Evolutionary conservation across 306 rosid species (phyloP).

Genomic region (Elaeagnus macrophylla): DNA sequence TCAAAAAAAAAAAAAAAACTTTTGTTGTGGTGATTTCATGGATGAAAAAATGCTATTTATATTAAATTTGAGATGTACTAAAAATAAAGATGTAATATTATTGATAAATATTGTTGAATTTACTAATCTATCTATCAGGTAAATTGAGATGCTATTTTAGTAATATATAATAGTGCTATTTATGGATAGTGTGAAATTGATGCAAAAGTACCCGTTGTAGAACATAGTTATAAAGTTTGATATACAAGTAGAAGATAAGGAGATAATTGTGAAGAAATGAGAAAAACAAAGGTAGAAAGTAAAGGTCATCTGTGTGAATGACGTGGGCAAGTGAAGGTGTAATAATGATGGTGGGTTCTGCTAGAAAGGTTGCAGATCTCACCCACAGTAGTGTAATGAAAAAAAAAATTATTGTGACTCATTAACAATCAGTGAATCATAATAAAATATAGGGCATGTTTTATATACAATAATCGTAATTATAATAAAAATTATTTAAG

Average conservation of each 20-base stretch:
- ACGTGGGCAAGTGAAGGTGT: conserved; percentile 21
- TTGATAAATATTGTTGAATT: too few relatives aligned
- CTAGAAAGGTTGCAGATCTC: conserved; percentile 50
- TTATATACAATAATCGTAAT: background rate
- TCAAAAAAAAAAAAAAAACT: too few relatives aligned
- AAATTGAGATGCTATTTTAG: too few relatives aligned
- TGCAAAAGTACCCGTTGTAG: conserved; percentile 36
- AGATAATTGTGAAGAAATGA: conserved; percentile 16
- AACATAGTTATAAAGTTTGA: conserved; percentile 30
- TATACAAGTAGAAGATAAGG: conserved; percentile 20
- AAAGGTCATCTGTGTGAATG: conserved; percentile 30
- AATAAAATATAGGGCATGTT: conserved; percentile 15
- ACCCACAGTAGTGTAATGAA: conserved; percentile 23
- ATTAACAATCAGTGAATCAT: conserved; percentile 13
- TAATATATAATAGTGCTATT: too few relatives aligned
- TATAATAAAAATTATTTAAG: background rate
- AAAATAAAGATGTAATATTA: too few relatives aligned
- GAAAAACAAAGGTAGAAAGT: background rate
- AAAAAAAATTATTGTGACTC: conserved; percentile 16
- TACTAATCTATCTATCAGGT: too few relatives aligned
- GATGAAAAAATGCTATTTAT: too few relatives aligned
- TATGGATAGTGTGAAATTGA: too few relatives aligned
- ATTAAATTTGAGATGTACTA: too few relatives aligned
- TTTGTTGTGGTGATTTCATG: too few relatives aligned
- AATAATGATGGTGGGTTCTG: conserved; percentile 67